phyloP scores from a whole-genome alignment of 805 yeast genomes.

The Huiozyma naganishii region DNA sequence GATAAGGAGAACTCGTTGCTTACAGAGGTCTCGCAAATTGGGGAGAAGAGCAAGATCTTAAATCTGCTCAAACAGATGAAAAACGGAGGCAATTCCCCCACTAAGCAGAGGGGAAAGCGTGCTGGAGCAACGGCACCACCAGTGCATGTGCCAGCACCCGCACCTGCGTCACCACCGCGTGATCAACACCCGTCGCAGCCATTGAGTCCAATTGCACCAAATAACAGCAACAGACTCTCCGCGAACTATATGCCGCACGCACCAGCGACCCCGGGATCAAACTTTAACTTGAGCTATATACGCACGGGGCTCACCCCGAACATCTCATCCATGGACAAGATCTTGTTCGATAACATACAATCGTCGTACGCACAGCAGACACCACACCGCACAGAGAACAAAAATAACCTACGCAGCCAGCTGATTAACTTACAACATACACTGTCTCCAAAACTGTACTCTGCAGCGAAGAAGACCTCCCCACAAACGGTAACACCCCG shows the following conservation, averaged over 20 bases:
- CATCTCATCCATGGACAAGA: conserved; percentile 14
- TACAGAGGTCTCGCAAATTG: neutral
- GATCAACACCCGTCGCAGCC: too few relatives aligned
- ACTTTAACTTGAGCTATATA: neutral
- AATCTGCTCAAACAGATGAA: conserved; percentile 24
- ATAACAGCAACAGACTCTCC: conserved; percentile 3
- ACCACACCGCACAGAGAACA: too few relatives aligned
- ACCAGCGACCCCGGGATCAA: conserved; percentile 1
- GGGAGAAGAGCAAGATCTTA: conserved; percentile 20
- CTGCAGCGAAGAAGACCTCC: conserved; percentile 5
- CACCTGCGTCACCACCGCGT: too few relatives aligned
- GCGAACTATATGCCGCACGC: neutral
- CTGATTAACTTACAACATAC: conserved; percentile 2
- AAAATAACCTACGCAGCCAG: too few relatives aligned
- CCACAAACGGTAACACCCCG: conserved; percentile 9
- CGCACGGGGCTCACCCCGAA: conserved; percentile 13
- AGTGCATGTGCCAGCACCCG: neutral
- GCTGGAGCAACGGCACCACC: conserved; percentile 4
- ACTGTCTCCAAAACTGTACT: conserved; percentile 3
- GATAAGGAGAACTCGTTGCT: neutral
- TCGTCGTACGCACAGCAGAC: too few relatives aligned
- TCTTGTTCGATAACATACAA: conserved; percentile 5
- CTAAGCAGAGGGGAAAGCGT: neutral
- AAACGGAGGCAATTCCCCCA: conserved; percentile 1
- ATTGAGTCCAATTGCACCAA: too few relatives aligned